These are phyloP conservation scores for Amborella trichopoda DNA, from an alignment of 164 flowering plant genomes.

Conservation along the genomic window DNA sequence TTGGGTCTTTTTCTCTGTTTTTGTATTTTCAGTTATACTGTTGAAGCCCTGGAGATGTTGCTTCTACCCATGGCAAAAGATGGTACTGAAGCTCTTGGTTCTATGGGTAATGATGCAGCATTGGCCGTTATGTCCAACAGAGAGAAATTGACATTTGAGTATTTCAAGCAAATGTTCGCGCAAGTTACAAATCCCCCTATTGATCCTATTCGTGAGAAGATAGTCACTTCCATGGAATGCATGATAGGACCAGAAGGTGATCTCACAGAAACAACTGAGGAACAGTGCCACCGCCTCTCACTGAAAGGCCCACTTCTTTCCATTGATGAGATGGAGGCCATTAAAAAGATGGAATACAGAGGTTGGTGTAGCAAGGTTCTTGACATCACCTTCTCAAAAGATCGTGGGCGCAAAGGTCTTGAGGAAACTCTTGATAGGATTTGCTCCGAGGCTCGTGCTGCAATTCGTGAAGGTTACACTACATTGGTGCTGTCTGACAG, in stretches of 20 bases:
- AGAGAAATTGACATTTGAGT: slow-evolving; percentile 88
- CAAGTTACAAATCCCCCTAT: slow-evolving; percentile 99
- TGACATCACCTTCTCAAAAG: slow-evolving; percentile 78
- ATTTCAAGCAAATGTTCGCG: slow-evolving; percentile 99
- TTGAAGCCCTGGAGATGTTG: slow-evolving; percentile 92
- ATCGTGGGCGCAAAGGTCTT: slow-evolving; percentile 74
- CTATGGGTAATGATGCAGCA: slow-evolving; percentile 99
- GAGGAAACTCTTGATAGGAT: slow-evolving; percentile 89
- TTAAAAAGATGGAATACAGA: slow-evolving; percentile 83
- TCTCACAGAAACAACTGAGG: slow-evolving; percentile 90
- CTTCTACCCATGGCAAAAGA: slow-evolving; percentile 98
- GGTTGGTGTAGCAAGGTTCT: slow-evolving; percentile 94
- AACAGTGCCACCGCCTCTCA: slow-evolving; percentile 89
- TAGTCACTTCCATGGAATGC: slow-evolving; percentile 97
- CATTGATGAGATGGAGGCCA: slow-evolving; percentile 79
- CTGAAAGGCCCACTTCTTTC: slow-evolving; percentile 83
- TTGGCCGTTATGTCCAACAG: slow-evolving; percentile 97
- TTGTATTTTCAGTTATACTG: slow-evolving; percentile 61
- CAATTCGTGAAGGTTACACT: slow-evolving; percentile 85
- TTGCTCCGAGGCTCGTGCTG: slow-evolving; percentile 73
- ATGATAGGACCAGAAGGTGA: slow-evolving; percentile 99
- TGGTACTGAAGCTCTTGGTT: slow-evolving; percentile 94
- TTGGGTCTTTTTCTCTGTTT: no score
- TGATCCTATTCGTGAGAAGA: slow-evolving; percentile 98
- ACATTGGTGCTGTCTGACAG: slow-evolving; percentile 87